These are phyloP conservation scores for Yarrowia galli DNA, from an alignment of 1,139 yeast genomes.

Conservation along the genomic window DNA sequence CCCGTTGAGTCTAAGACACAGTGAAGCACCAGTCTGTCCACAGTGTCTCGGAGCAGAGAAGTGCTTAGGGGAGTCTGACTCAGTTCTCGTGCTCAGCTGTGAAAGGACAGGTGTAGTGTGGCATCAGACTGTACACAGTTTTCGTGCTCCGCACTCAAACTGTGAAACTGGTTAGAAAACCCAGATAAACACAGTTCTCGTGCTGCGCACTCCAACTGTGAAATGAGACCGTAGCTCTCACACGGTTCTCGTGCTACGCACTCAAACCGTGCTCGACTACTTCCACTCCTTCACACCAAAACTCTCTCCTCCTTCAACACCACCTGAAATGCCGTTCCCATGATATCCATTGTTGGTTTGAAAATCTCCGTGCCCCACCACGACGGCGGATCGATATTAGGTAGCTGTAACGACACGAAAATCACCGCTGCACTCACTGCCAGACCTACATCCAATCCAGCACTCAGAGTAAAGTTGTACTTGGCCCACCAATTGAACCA, in stretches of 20 bases:
- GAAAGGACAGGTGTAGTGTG: too few species aligned
- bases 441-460: slow-evolving; percentile 58
- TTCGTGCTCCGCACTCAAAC: too few species aligned
- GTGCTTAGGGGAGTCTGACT: too few species aligned
- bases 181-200: too few species aligned
- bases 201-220: too few species aligned
- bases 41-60: too few species aligned
- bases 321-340: slow-evolving; percentile 44
- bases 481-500: slow-evolving; percentile 71
- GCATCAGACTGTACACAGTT: too few species aligned
- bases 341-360: slow-evolving; percentile 46
- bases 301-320: slow-evolving; percentile 48
- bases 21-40: too few species aligned
- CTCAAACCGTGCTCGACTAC: neutral
- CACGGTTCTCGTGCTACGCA: neutral
- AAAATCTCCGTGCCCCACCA: slow-evolving; percentile 69
- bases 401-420: slow-evolving; percentile 55
- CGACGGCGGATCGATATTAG: slow-evolving; percentile 51
- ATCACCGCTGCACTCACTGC: slow-evolving; percentile 51
- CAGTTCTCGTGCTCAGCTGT: too few species aligned
- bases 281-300: slow-evolving; percentile 47
- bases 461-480: slow-evolving; percentile 65
- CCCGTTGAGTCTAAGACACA: too few species aligned
- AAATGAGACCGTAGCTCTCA: too few species aligned
- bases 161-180: too few species aligned